Base-by-base conservation (phyloP, 2,329 filamentous ascomycete genomes). In the Botrytis aclada region DNA sequence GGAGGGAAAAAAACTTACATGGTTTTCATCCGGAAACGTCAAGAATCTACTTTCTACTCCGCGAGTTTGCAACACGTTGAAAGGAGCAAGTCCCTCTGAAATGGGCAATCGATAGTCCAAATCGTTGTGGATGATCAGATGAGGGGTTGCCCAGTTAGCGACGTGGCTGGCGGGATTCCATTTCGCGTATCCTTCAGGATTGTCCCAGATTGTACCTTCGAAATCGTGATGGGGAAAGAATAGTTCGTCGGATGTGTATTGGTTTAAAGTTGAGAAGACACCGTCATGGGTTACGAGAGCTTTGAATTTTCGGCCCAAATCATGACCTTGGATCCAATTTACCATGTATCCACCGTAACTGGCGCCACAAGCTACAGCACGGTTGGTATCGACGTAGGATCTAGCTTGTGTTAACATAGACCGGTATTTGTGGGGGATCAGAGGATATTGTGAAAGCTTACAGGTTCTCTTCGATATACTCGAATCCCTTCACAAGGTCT, bases 301-400 rank as follows among this genome's bases (percentile, higher is more conserved):
- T 82, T 93, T 93, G 87, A 98, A 97, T 77, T 92, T 89, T 41
- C 93, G 89, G 32, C 94, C 94, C 0, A 98, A 87, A 1, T 89
- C 87, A 75, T 96, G 92, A 12, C 95, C 95, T 82, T 97, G 94
- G 78, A 97, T 94, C 94, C 95, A 97, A 81, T 97, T 93, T 75
- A 93, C 89, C 91, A 93, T 93, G 79, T 89, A 93, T 7, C 92
- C 92, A 45, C 92, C 92, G 77, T 93, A 94, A 16, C 88, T 90
- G 0, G 92, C 93, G 8, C 93, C 93, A 0, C 94, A 83, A 1
- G 91, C 92, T 0, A 96, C 92, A 2, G 92, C 89, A 18, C 89
- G 86, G 5, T 84, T 81, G 0, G 88, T 91, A 79, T 96, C 92
- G 54, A 94, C 88, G 77, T 90, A 93, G 4, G 63, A 60, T 67